These are phyloP conservation scores for Dictyostelium capitatum DNA, from an alignment of 78 protist genomes.

Conservation along the genomic window DNA sequence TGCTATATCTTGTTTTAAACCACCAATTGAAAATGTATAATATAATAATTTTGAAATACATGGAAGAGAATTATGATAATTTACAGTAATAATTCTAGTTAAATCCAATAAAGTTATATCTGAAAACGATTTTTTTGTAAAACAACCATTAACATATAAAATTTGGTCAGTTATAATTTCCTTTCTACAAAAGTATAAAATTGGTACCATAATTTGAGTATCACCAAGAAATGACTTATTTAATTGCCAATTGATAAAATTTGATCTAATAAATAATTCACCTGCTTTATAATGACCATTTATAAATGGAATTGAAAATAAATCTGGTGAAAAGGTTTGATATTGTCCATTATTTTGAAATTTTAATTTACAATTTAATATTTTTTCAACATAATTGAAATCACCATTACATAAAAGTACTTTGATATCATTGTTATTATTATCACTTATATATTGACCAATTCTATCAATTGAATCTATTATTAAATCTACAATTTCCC, in stretches of 20 bases:
- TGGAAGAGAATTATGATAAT: not conserved
- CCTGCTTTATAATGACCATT: slow-evolving; percentile 8
- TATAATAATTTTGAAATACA: not conserved
- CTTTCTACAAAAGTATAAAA: not conserved
- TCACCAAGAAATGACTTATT: not conserved
- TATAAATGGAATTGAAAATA: not conserved
- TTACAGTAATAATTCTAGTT: not conserved
- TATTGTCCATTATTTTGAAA: not conserved
- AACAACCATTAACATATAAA: not conserved
- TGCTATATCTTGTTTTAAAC: not conserved
- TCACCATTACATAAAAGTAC: not conserved
- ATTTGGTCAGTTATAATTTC: not conserved
- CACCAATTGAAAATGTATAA: not conserved
- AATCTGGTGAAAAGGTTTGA: not conserved
- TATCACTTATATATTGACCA: slow-evolving; percentile 8
- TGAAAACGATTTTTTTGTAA: not conserved
- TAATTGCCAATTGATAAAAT: not conserved
- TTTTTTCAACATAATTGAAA: not conserved
- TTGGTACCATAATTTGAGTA: not conserved
- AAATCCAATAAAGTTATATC: not conserved
- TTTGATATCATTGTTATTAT: not conserved
- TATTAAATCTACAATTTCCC: not conserved
- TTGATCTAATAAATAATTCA: not conserved
- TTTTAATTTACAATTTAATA: not conserved
- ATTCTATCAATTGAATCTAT: not conserved